A percentile compares a stretch with the other conserved stretches of the same genome.
Evolutionary conservation across 805 yeast genomes (phyloP).

Genomic region (Wickerhamiella bombiphila): DNA sequence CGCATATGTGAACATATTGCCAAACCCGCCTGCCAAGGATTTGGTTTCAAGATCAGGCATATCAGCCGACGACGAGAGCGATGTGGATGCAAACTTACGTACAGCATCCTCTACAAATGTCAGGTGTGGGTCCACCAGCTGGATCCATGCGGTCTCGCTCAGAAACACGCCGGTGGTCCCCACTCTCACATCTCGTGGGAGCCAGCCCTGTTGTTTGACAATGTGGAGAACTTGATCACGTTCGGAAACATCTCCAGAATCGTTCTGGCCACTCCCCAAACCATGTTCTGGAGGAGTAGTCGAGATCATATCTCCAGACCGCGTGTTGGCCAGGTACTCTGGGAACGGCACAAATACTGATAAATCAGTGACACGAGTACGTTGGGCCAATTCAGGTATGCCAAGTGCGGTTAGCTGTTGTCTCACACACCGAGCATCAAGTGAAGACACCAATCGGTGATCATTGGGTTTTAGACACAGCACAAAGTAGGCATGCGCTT

Average conservation of each 20-base stretch:
- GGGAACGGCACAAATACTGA: slow-evolving; percentile 27
- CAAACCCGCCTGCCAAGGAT: slow-evolving; percentile 24
- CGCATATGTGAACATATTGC: slow-evolving; percentile 25
- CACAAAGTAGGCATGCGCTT: slow-evolving; percentile 28
- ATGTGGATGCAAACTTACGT: slow-evolving; percentile 14
- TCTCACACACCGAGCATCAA: slow-evolving; percentile 30
- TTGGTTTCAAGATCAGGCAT: slow-evolving; percentile 22
- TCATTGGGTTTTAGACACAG: slow-evolving; percentile 31
- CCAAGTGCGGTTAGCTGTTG: slow-evolving; percentile 30
- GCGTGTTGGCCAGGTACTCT: slow-evolving; percentile 22
- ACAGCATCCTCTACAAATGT: slow-evolving; percentile 24
- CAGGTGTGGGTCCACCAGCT: slow-evolving; percentile 26
- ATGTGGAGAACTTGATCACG: slow-evolving; percentile 22
- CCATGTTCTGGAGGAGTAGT: no score
- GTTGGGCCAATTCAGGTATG: slow-evolving; percentile 27
- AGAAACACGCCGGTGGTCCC: slow-evolving; percentile 29
- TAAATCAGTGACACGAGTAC: slow-evolving; percentile 26
- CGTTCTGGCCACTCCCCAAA: slow-evolving; percentile 12
- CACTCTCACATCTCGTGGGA: slow-evolving; percentile 25
- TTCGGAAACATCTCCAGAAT: slow-evolving; percentile 14
- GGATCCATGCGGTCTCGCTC: slow-evolving; percentile 29
- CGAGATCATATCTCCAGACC: no score
- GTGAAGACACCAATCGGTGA: slow-evolving; percentile 23
- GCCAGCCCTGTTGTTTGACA: slow-evolving; percentile 23
- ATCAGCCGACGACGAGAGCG: slow-evolving; percentile 8